These are phyloP conservation scores for Wolfiporia cocos DNA, from an alignment of 1,284 basidiomycete genomes.

Conservation along the genomic window DNA sequence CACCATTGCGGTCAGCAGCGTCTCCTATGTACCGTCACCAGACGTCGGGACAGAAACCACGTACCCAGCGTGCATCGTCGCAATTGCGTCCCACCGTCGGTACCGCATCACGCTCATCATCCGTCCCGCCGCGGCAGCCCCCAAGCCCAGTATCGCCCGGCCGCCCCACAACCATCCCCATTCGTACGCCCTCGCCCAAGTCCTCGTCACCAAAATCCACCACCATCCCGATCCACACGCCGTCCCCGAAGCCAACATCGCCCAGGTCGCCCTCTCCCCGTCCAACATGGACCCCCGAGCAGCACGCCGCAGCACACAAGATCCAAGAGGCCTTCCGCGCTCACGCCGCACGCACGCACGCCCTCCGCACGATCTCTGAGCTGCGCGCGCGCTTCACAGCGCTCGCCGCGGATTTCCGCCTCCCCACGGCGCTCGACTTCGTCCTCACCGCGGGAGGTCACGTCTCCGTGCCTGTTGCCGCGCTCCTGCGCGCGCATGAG, in stretches of 20 bases:
- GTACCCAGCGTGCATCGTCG: neutral
- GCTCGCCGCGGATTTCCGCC: constrained; percentile 2
- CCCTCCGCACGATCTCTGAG: constrained; percentile 3
- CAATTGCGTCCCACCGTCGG: neutral
- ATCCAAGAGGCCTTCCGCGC: constrained; percentile 6
- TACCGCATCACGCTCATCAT: neutral
- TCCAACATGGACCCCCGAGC: constrained; percentile 2
- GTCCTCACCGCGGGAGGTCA: neutral
- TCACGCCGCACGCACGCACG: constrained; percentile 2
- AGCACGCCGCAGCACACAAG: constrained; percentile 6
- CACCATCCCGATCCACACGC: constrained; percentile 2
- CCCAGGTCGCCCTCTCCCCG: neutral
- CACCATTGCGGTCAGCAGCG: neutral
- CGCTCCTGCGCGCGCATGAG: neutral
- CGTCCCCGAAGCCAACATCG: constrained; percentile 1
- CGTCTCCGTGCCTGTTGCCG: constrained; percentile 1
- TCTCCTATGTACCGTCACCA: neutral
- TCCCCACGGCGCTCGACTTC: constrained; percentile 6
- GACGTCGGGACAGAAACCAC: neutral
- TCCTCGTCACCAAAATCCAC: neutral
- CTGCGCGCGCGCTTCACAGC: constrained; percentile 3
- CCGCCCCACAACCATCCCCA: neutral
- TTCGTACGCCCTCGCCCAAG: neutral
- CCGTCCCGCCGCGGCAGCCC: constrained; percentile 1
- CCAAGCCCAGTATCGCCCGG: neutral